These are phyloP conservation scores for Dioscorea dumetorum DNA, from an alignment of 106 monocot species.

Conservation along the genomic window DNA sequence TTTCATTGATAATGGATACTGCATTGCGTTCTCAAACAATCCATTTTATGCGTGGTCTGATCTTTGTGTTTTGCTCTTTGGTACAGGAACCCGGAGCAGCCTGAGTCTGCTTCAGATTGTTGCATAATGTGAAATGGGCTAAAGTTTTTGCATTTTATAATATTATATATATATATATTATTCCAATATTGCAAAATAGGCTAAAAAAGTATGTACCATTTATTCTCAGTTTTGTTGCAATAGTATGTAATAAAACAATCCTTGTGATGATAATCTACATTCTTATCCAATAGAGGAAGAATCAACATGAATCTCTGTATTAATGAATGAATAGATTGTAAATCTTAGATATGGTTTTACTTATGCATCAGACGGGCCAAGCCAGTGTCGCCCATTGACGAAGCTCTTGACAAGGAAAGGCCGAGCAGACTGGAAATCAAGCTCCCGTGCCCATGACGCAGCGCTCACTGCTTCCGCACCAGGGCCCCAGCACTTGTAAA, in stretches of 20 bases:
- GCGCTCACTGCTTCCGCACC: constrained; percentile 56
- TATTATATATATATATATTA: no score
- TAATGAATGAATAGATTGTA: no score
- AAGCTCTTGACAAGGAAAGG: constrained; percentile 84
- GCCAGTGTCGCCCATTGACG: constrained; percentile 93
- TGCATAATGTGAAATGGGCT: constrained; percentile 34
- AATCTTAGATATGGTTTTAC: background rate
- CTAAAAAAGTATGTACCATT: no score
- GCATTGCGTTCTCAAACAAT: no score
- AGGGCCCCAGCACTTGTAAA: constrained; percentile 78
- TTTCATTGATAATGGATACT: no score
- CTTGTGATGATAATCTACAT: no score
- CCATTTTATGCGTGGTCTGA: background rate
- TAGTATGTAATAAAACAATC: no score
- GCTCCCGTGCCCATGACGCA: constrained; percentile 60
- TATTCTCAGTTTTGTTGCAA: no score
- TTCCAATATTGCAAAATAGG: no score
- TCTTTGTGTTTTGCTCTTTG: background rate
- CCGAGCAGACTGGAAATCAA: constrained; percentile 51
- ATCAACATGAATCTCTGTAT: no score
- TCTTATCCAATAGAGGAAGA: no score
- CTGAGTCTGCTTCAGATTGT: constrained; percentile 27
- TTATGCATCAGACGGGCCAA: constrained; percentile 58
- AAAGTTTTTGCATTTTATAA: no score
- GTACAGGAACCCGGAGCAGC: constrained; percentile 42